These are phyloP conservation scores for Nasturtium officinale DNA, from an alignment of 345 rosid species.

Conservation along the genomic window DNA sequence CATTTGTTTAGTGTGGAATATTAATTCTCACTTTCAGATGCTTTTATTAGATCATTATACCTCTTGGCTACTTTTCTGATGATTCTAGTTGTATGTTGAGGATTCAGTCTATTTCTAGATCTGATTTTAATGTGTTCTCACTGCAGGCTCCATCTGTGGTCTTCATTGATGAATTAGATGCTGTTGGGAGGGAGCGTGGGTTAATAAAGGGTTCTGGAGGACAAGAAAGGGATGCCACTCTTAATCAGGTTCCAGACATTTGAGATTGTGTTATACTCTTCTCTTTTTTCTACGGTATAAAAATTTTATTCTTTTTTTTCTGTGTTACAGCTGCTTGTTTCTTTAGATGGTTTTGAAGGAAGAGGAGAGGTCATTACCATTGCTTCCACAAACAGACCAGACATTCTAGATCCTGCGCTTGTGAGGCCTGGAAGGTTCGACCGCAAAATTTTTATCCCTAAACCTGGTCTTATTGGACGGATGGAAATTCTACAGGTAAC, in stretches of 20 bases:
- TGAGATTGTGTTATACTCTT: constrained; percentile 3
- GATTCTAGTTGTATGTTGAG: neutral
- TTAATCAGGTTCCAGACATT: constrained; percentile 72
- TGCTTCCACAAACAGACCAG: constrained; percentile 95
- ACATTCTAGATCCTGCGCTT: constrained; percentile 94
- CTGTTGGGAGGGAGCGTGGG: constrained; percentile 97
- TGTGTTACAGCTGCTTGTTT: constrained; percentile 77
- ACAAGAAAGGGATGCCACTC: constrained; percentile 97
- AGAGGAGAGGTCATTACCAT: constrained; percentile 93
- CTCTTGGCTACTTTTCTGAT: neutral
- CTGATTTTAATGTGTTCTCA: constrained; percentile 19
- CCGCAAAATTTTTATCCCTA: constrained; percentile 78
- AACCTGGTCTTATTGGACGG: constrained; percentile 88
- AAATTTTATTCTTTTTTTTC: neutral
- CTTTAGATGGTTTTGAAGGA: constrained; percentile 97
- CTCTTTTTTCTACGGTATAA: neutral
- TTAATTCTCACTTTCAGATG: constrained; percentile 2
- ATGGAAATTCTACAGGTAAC: constrained; percentile 85
- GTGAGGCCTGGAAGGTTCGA: constrained; percentile 94
- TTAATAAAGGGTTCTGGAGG: constrained; percentile 95
- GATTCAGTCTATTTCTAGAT: constrained; percentile 3
- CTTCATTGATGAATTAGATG: constrained; percentile 93
- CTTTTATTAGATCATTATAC: neutral
- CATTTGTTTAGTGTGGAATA: neutral
- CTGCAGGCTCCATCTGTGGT: constrained; percentile 87